Conservation (phyloP, 78 protist genomes). For the Paratrimastix pyriformis region DNA sequence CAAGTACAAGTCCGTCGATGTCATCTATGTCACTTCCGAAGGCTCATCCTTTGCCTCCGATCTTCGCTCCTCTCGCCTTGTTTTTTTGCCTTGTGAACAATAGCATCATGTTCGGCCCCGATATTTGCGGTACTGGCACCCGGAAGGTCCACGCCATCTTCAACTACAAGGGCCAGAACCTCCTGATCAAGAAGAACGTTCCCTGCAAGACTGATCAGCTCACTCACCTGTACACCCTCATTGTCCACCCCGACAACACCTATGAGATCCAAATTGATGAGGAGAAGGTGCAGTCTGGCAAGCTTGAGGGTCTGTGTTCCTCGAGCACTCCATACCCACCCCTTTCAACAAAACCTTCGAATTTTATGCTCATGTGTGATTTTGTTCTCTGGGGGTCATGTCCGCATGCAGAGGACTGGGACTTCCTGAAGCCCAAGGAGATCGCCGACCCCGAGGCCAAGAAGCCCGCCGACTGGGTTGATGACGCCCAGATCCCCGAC, state of each 20-base stretch:
- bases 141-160: constrained; percentile 75
- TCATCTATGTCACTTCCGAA: not conserved
- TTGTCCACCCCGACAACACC: constrained; percentile 78
- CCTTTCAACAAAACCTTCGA: not conserved
- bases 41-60: not conserved
- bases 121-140: constrained; percentile 70
- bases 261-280: constrained; percentile 79
- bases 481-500: constrained; percentile 42
- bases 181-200: constrained; percentile 55
- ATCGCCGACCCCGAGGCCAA: constrained; percentile 78
- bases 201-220: constrained; percentile 54
- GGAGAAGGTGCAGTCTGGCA: constrained; percentile 68
- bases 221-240: constrained; percentile 95
- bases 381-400: not conserved
- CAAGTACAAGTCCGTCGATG: constrained; percentile 45
- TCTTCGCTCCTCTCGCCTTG: not conserved
- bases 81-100: not conserved
- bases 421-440: constrained; percentile 65
- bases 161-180: constrained; percentile 74
- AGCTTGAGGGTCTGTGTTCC: constrained; percentile 25
- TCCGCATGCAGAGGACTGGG: constrained; percentile 63
- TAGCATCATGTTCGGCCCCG: constrained; percentile 90
- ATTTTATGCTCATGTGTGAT: not conserved
- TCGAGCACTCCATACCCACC: not conserved
- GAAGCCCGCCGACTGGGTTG: constrained; percentile 47